Conservation (phyloP, 768 basidiomycete genomes). For the Coprinellus micaceus region DNA sequence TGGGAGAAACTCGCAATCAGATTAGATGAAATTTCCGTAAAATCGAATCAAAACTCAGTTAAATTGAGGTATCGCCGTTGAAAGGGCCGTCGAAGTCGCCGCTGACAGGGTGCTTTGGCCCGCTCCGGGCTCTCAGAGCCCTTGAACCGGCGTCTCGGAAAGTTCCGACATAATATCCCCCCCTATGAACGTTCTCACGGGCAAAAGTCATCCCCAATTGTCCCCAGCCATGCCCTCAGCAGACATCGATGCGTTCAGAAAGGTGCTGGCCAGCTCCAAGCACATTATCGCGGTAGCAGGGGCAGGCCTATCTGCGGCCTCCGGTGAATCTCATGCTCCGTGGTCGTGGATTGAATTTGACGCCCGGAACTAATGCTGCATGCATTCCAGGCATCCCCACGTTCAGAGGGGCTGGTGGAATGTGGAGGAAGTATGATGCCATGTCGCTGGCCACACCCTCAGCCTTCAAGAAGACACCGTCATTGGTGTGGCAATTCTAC, state of each 20-base stretch:
- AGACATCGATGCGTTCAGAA: slow-evolving; percentile 29
- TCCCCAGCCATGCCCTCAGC: slow-evolving; percentile 19
- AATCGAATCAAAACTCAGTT: too few species aligned
- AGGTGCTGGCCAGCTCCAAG: slow-evolving; percentile 25
- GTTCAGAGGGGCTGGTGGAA: slow-evolving; percentile 48
- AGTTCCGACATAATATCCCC: too few species aligned
- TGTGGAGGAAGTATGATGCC: slow-evolving; percentile 50
- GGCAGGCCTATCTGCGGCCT: slow-evolving; percentile 63
- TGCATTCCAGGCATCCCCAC: slow-evolving; percentile 38
- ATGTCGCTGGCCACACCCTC: slow-evolving; percentile 51
- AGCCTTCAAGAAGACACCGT: slow-evolving; percentile 46
- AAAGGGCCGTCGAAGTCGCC: too few species aligned
- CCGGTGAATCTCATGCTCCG: slow-evolving; percentile 33
- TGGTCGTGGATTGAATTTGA: slow-evolving; percentile 12
- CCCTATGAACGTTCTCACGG: too few species aligned
- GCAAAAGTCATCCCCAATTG: background rate
- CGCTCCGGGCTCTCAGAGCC: too few species aligned
- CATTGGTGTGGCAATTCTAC: slow-evolving; percentile 61
- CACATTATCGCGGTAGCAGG: slow-evolving; percentile 42
- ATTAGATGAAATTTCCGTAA: slow-evolving; percentile 28
- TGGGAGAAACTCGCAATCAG: too few species aligned
- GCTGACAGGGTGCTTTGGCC: too few species aligned
- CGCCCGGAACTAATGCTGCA: slow-evolving; percentile 1
- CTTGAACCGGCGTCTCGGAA: too few species aligned
- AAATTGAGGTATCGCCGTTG: too few species aligned